These are phyloP conservation scores for Xylaria sp. DNA, from an alignment of 2,329 filamentous ascomycete genomes.

Conservation along the genomic window DNA sequence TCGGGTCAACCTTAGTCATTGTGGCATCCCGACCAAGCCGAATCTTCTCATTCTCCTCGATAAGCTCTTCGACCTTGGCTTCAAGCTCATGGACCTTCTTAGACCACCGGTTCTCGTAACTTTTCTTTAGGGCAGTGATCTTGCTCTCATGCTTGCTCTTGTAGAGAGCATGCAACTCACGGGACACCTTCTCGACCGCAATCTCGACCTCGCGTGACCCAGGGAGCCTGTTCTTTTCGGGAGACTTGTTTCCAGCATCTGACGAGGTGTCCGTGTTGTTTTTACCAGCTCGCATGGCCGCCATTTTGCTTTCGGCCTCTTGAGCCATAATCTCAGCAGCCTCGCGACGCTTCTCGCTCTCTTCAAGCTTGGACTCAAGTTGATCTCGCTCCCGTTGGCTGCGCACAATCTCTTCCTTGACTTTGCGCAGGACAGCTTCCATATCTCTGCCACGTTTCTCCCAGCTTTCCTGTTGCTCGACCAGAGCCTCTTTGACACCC, in stretches of 20 bases:
- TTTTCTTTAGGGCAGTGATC: slow-evolving; percentile 87
- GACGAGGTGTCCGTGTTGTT: slow-evolving; percentile 53
- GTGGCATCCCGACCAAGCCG: slow-evolving; percentile 73
- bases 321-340: slow-evolving; percentile 80
- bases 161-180: slow-evolving; percentile 91
- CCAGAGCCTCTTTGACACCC: slow-evolving; percentile 74
- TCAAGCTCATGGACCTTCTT: slow-evolving; percentile 87
- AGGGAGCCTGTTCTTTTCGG: slow-evolving; percentile 54
- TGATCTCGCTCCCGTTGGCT: slow-evolving; percentile 85
- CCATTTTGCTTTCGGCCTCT: slow-evolving; percentile 80
- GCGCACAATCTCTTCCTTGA: slow-evolving; percentile 83
- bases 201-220: slow-evolving; percentile 77
- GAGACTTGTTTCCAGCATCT: slow-evolving; percentile 48
- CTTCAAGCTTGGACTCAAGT: slow-evolving; percentile 78
- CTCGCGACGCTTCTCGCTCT: slow-evolving; percentile 78
- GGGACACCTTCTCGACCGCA: slow-evolving; percentile 89
- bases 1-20: slow-evolving; percentile 67
- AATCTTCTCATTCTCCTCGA: slow-evolving; percentile 79
- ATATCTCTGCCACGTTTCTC: slow-evolving; percentile 87
- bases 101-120: slow-evolving; percentile 87
- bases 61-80: slow-evolving; percentile 73
- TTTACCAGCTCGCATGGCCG: slow-evolving; percentile 75
- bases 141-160: slow-evolving; percentile 98
- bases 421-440: slow-evolving; percentile 80
- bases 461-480: slow-evolving; percentile 83